Evolutionary conservation across 345 rosid species (phyloP).

Genomic region (Linum tenue): DNA sequence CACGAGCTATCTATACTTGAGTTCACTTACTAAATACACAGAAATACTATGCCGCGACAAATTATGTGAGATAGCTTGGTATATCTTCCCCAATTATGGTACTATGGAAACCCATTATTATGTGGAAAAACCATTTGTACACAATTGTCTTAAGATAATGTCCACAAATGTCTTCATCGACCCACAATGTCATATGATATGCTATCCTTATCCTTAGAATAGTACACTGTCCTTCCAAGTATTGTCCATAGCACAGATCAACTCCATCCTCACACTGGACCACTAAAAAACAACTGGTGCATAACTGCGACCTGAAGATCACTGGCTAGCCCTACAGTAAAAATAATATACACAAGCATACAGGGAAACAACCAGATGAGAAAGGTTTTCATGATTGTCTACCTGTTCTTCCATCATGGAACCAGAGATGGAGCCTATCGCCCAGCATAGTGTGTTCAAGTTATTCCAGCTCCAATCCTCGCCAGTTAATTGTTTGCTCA

Average conservation of each 20-base stretch:
- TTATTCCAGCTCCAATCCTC: constrained; percentile 99
- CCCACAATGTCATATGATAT: no score
- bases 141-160: background rate
- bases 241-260: background rate
- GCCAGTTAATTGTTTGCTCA: constrained; percentile 84
- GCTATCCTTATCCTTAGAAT: background rate
- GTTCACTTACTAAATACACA: no score
- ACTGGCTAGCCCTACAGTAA: background rate
- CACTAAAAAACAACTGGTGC: background rate
- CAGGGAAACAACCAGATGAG: background rate
- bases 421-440: constrained; percentile 97
- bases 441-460: constrained; percentile 94
- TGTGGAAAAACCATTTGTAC: background rate
- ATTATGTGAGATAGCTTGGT: no score
- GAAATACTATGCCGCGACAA: no score
- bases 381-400: constrained; percentile 4
- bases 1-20: no score
- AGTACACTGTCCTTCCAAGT: background rate
- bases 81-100: no score
- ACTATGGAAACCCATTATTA: no score
- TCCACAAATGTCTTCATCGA: background rate
- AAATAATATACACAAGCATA: background rate
- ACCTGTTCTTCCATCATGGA: constrained; percentile 99
- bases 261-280: background rate
- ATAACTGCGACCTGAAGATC: background rate